Conservation (phyloP, 1,284 basidiomycete species). For the Gomphus bonarii region DNA sequence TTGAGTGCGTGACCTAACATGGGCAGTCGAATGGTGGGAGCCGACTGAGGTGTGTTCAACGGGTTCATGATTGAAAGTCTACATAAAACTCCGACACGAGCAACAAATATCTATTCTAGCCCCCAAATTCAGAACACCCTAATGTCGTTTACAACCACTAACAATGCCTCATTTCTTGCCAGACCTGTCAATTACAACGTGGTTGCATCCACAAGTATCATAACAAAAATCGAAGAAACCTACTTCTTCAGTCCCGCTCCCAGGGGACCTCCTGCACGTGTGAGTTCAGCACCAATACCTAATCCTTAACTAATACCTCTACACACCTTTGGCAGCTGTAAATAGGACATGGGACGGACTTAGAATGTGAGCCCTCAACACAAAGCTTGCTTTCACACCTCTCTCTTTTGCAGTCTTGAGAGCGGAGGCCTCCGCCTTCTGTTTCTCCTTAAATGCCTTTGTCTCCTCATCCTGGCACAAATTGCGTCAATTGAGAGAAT, state of each 20-base stretch:
- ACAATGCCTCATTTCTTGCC: slow-evolving; percentile 48
- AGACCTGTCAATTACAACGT: slow-evolving; percentile 34
- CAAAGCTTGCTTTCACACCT: slow-evolving; percentile 35
- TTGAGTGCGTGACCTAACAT: slow-evolving; percentile 48
- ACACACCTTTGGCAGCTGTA: slow-evolving; percentile 51
- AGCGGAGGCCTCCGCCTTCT: slow-evolving; percentile 61
- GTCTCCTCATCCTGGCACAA: slow-evolving; percentile 44
- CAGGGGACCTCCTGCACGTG: slow-evolving; percentile 45
- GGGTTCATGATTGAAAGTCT: slow-evolving; percentile 11
- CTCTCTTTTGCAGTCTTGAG: slow-evolving; percentile 57
- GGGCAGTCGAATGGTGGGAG: slow-evolving; percentile 36
- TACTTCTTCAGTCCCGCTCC: slow-evolving; percentile 79
- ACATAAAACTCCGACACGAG: slow-evolving; percentile 8
- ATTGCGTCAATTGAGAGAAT: background rate
- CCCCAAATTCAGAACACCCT: background rate
- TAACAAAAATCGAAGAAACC: slow-evolving; percentile 1
- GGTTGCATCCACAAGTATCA: background rate
- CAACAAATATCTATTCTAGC: background rate
- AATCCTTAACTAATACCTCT: slow-evolving; percentile 13
- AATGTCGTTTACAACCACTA: background rate
- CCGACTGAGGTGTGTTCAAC: slow-evolving; percentile 18
- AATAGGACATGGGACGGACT: background rate
- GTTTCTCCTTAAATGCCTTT: slow-evolving; percentile 58
- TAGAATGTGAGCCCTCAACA: slow-evolving; percentile 4
- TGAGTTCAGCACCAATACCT: background rate